Conservation (phyloP, 345 rosid genomes). For the Hevea brasiliensis region DNA sequence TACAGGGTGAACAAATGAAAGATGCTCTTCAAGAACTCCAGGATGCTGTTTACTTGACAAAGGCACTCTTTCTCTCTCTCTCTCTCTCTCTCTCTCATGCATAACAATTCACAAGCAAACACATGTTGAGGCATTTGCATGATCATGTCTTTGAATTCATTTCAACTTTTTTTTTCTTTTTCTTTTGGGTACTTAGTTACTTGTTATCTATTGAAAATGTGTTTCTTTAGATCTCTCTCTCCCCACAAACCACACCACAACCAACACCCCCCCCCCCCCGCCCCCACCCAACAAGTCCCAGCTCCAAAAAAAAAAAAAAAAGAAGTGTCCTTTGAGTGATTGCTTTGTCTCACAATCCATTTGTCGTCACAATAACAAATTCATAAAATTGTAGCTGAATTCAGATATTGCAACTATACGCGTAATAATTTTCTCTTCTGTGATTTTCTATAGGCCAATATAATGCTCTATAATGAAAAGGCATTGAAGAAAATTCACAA, state of each 20-base stretch:
- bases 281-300: too few species aligned
- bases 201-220: neutral
- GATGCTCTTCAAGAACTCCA: slow-evolving; percentile 86
- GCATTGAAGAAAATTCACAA: slow-evolving; percentile 50
- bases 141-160: neutral
- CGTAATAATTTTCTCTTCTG: slow-evolving; percentile 9
- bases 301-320: too few species aligned
- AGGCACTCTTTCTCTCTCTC: slow-evolving; percentile 41
- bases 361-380: neutral
- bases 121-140: neutral
- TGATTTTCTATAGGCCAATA: slow-evolving; percentile 56
- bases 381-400: slow-evolving; percentile 8
- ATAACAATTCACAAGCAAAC: neutral
- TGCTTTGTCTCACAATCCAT: neutral
- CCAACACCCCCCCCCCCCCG: too few species aligned
- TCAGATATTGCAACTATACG: neutral
- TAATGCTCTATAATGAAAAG: slow-evolving; percentile 73
- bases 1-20: slow-evolving; percentile 65
- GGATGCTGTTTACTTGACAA: slow-evolving; percentile 82
- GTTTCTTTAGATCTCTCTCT: too few species aligned
- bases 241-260: too few species aligned
- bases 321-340: neutral
- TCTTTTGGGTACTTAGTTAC: too few species aligned
- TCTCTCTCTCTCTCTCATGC: neutral
- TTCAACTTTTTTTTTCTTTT: neutral